Base-by-base conservation (phyloP, 1,284 basidiomycete species). In the Kwoniella shivajii region DNA sequence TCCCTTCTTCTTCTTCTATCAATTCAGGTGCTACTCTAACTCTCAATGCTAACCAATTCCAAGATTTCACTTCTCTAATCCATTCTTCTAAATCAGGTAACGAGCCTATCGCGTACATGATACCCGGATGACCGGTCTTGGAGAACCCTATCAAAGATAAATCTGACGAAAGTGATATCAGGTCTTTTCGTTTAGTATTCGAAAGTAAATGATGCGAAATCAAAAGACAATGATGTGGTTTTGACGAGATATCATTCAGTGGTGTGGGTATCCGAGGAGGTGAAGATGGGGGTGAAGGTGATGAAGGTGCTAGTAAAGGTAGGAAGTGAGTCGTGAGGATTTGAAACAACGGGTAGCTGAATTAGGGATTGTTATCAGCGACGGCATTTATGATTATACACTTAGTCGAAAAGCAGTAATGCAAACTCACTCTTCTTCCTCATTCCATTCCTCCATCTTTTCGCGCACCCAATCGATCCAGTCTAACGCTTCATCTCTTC, bases 11-110 rank as follows among this genome's bases (percentile, higher is more conserved):
- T 10, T 36, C 55, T 9, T 54, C 57, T 9, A 67, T 45, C 2
- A 64, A 59, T 52, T 72, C 68, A 13, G 64, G 50, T 0, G 59
- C 59, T 0, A 88, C 85, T 18, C 87, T 72, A n/a, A 88, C 74
- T 42, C 82, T 80, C 59, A 89, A 73, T 11, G 87, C 87, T 0
- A 89, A 79, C 88, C 88, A 89, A 65, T 88, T 86, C 87, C 88
- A 88, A 24, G 80, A 82, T 70, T 86, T 88, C 50, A 89, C 82
- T 54, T 85, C 85, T 16, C 72, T 73, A 2, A 87, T 82, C 65
- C 88, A 88, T 61, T 86, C 84, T 61, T 84, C 82, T 18, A 89
- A 76, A 52, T 82, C 78, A 9, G 78, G 74, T 42, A 77, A 75
- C 7, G 68, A 66, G 2, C 88, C 88, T 64, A 85, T 80, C 20